phyloP scores from a whole-genome alignment of 192 early-diverging fungal species.

The Entomortierella parvispora region DNA sequence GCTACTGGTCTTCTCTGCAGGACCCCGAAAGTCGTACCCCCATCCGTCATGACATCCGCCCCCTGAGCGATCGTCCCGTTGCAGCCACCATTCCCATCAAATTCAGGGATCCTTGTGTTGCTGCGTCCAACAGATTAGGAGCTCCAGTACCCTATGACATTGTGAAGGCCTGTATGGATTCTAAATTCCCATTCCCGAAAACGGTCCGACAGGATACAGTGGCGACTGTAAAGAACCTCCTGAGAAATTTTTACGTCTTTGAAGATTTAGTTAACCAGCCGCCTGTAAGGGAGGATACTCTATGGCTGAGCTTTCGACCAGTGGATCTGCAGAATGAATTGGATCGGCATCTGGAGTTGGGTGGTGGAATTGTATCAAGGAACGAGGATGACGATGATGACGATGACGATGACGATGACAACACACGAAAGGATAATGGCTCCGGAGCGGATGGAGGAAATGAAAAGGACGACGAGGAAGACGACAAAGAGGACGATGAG shows the following conservation, averaged over 20 bases:
- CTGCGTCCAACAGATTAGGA: neutral
- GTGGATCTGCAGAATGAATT: constrained; percentile 14
- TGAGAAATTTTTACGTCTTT: constrained; percentile 29
- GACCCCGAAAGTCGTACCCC: too few relatives aligned
- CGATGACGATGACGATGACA: neutral
- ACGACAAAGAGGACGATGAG: neutral
- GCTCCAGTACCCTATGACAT: constrained; percentile 14
- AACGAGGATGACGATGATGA: neutral
- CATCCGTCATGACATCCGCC: constrained; percentile 15
- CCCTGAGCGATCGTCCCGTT: too few relatives aligned
- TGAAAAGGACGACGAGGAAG: constrained; percentile 5
- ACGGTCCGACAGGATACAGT: constrained; percentile 15
- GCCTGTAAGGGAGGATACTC: neutral
- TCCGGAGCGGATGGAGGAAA: neutral
- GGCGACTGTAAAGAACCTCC: constrained; percentile 20
- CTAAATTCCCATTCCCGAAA: constrained; percentile 16
- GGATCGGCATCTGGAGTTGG: constrained; percentile 5
- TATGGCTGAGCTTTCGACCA: constrained; percentile 9
- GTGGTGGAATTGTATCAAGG: neutral
- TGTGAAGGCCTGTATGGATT: constrained; percentile 21
- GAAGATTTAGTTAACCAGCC: constrained; percentile 21
- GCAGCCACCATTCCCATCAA: too few relatives aligned
- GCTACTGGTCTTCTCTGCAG: too few relatives aligned
- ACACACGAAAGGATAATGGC: neutral
- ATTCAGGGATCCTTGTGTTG: constrained; percentile 18